Base-by-base conservation (phyloP, 2,329 filamentous ascomycete species). In the Amesomyces nigricolor region DNA sequence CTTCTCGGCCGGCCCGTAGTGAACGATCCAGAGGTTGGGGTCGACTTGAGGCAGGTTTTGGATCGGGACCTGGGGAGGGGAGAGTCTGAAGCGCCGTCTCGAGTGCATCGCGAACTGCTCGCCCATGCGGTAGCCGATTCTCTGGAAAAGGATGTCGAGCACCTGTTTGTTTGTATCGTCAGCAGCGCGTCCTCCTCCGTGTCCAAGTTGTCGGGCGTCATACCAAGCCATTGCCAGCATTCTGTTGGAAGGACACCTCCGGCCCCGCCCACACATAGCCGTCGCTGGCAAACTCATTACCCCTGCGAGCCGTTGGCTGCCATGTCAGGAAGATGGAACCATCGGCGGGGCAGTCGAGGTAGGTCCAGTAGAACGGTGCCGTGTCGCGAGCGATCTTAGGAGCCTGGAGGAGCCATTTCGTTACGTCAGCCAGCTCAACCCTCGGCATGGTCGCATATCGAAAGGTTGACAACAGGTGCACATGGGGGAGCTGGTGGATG, bases 301-400 rank as follows among this genome's bases (percentile, higher is more conserved):
- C 83, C 53, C 88, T 72, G 56, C 85, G 81, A 64, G 85, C 80
- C 51, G 87, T 76, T 2, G 92, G 88, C 70, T 96, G 91, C 92
- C 92, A 97, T 51, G 88, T 87, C 60, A 97, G 78, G 68, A 94
- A 82, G 44, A 96, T 81, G 8, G 86, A 87, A 54, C 91, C 91
- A 71, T 95, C 89, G 51, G 79, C 79, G 10, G 92, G 92, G 51
- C 84, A 81, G 64, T 94, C 85, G 54, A 97, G 82, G 70, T 92
- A 96, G 45, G 88, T 91, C 92, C 92, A 99, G 72, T 87, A 89
- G 79, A 99, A 91, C 2, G 92, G 83, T 47, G 91, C 86, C 61
- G 85, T 78, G 67, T 95, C 87, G 70, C 89, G 88, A 63, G 91
- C 87, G 59, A 96, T 87, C 67, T 89, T 87, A 8, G 91, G 89